These are phyloP conservation scores for Wallacemonas sp. DNA, from an alignment of 208 protist species.

Conservation along the genomic window DNA sequence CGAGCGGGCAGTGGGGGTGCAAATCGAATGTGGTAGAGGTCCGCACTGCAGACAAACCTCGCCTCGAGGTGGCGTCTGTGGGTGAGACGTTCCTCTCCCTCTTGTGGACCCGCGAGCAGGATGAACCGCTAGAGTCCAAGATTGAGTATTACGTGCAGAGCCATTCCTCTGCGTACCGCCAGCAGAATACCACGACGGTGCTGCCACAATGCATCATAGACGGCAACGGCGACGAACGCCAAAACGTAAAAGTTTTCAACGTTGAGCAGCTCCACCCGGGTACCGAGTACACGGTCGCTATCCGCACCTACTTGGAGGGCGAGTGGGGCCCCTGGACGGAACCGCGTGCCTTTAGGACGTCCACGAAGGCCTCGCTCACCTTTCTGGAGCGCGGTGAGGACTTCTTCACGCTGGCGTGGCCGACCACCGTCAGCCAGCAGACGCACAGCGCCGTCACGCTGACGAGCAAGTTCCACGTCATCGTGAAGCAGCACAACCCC, in stretches of 20 bases:
- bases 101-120: conserved; percentile 50
- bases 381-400: conserved; percentile 88
- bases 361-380: conserved; percentile 32
- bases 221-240: conserved; percentile 11
- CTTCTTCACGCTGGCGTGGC: conserved; percentile 79
- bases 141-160: conserved; percentile 73
- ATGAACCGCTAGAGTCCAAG: conserved; percentile 59
- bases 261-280: conserved; percentile 66
- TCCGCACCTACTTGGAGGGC: conserved; percentile 68
- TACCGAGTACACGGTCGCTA: conserved; percentile 61
- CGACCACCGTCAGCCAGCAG: conserved; percentile 12
- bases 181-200: conserved; percentile 28
- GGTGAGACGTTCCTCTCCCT: conserved; percentile 88
- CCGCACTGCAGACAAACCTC: conserved; percentile 59
- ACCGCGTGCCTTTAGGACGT: conserved; percentile 54
- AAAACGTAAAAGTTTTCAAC: conserved; percentile 45
- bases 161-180: conserved; percentile 46
- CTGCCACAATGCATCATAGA: conserved; percentile 21
- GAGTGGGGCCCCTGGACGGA: conserved; percentile 91
- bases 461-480: conserved; percentile 26
- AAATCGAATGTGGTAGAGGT: conserved; percentile 61
- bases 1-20: conserved; percentile 70
- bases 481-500: conserved; percentile 40
- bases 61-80: conserved; percentile 40
- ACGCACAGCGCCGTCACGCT: not conserved